Conservation (phyloP, 2,329 filamentous ascomycete genomes). For the Lasiodiplodia gonubiensis region DNA sequence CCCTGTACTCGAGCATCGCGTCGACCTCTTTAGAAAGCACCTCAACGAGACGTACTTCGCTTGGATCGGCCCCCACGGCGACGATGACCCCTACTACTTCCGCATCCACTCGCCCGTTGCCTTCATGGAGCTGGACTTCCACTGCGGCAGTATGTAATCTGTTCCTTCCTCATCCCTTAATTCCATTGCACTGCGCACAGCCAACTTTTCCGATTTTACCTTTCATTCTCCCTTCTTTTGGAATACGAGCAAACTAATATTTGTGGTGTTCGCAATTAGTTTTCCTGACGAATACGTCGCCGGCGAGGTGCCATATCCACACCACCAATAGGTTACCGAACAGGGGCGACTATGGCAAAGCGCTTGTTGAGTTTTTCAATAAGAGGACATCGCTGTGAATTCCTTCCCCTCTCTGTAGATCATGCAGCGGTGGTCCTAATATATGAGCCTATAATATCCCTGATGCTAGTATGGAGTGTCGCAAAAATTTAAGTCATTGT, state of each 20-base stretch:
- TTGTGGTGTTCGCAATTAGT: conserved; percentile 49
- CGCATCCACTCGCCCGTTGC: conserved; percentile 77
- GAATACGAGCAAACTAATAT: neutral
- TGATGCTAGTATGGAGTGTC: neutral
- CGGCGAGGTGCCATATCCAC: conserved; percentile 80
- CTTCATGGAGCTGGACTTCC: conserved; percentile 78
- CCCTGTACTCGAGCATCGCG: conserved; percentile 58
- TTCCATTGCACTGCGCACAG: neutral
- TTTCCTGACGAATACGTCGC: conserved; percentile 74
- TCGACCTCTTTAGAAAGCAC: conserved; percentile 61
- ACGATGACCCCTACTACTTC: conserved; percentile 77
- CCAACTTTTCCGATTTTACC: neutral
- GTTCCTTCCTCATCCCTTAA: neutral
- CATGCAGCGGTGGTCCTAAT: neutral
- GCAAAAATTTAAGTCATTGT: neutral
- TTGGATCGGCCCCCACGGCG: conserved; percentile 75
- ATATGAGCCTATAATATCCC: neutral
- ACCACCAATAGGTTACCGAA: conserved; percentile 76
- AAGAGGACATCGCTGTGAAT: conserved; percentile 2
- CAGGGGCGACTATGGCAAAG: conserved; percentile 74
- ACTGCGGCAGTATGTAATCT: conserved; percentile 60
- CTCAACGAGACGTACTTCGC: conserved; percentile 77
- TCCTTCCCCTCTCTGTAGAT: neutral
- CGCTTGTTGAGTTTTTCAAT: conserved; percentile 45
- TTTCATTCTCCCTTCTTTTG: neutral